Base-by-base conservation (phyloP, 805 yeast genomes). In the Pichia sporocuriosa region DNA sequence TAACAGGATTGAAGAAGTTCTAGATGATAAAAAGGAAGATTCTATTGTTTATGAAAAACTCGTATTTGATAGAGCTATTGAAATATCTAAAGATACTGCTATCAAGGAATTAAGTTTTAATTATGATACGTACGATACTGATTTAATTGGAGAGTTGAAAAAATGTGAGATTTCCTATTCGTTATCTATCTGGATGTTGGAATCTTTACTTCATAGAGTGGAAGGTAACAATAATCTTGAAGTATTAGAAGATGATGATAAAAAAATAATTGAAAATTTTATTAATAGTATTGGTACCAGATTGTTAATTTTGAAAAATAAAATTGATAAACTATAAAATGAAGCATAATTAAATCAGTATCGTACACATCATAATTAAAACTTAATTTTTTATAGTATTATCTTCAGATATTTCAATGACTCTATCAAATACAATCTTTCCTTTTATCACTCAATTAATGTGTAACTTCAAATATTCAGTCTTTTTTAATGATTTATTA, bases 141-240 rank as follows among this genome's bases (percentile, higher is more conserved):
- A n/a, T 8, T 75, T 73, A 31, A 84, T 84, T 34, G 82, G 77
- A 42, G 88, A 82, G 55, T 59, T 84, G 38, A 66, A 69, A 16
- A 84, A 83, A 6, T 89, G 97, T 62, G 96, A 89, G 61, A 63
- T 84, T 44, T 84, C 90, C 8, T 90, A 90, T 59, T 85, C 94
- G 4, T 86, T 96, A 0, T 81, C 96, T 0, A 76, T 90, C 39
- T 90, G 97, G 97, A 87, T 90, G 96, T 67, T 90, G 55, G 94
- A 87, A 57, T 87, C 96, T 1, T 66, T 90, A 22, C 62, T 88
- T 40, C 90, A 83, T 45, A 51, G n/a, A n/a, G n/a, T n/a, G n/a
- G n/a, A 51, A 39, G 54, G 53, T 24, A 47, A 49, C 3, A 41
- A 40, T 20, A 43, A 43, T 11, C 40, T 36, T 11, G 47, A 31